Base-by-base conservation (phyloP, 129 eudicot species). In the Tagetes patula region DNA sequence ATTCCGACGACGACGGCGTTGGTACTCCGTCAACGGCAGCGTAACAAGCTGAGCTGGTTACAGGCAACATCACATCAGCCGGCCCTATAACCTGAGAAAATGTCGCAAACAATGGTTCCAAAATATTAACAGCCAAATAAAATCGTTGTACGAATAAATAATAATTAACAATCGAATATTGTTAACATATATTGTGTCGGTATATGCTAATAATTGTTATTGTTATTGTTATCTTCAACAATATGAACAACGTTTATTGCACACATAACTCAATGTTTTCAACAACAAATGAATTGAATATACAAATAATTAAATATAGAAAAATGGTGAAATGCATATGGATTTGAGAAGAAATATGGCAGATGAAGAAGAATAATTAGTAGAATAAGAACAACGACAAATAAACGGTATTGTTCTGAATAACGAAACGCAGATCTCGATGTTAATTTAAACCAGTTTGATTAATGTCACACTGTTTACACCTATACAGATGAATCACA, bases 1-100 rank as follows among this genome's bases (percentile, higher is more conserved):
- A 42, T 6, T 53, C 82, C 69, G 73, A 39, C 63, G 63, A 65
- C 4, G 73, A 70, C 30, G 77, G 11, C 4, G 70, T 36, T 0
- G 67, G 38, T 37, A 65, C n/a, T 36, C 69, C 74, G 13, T 65
- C 82, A 3, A 32, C 73, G 61, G 41, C 58, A 33, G 71, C 68
- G 62, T 48, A 43, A 56, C 50, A 55, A 12, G 58, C 58, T 20
- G 73, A 42, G 65, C 48, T 53, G n/a, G 52, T 55, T 45, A 55
- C 63, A 54, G 74, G 49, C 56, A 79, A 56, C 82, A 79, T 79
- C 63, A 53, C 48, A 77, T 69, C 75, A 77, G 50, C 73, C 39
- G 56, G 67, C 73, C 73, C 73, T 71, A 52, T 78, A 48, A 2
- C 73, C 82, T 79, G 69, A 32, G 27, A 34, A 36, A 58, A 56